Percentiles rank a stretch among this genome's conserved stretches.
Conservation (phyloP, 208 protist species). For the Trypanosoma caninum region DNA sequence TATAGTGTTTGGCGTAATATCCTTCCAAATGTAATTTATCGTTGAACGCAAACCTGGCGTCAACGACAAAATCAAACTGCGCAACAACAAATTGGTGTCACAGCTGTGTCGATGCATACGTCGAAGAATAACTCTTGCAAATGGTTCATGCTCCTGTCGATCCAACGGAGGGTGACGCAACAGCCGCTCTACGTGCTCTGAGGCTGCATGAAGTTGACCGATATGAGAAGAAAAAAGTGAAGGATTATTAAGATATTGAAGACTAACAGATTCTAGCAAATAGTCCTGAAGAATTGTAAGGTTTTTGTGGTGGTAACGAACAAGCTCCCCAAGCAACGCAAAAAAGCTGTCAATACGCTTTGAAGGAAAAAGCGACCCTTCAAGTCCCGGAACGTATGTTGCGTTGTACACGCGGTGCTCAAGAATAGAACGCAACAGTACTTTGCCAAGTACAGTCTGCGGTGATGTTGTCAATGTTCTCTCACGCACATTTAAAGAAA, state of each 20-base stretch:
- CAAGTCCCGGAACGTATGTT: slow-evolving; percentile 51
- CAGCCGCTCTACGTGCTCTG: slow-evolving; percentile 36
- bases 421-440: slow-evolving; percentile 50
- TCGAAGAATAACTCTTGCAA: slow-evolving; percentile 65
- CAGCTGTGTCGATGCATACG: slow-evolving; percentile 45
- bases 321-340: slow-evolving; percentile 57
- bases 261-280: slow-evolving; percentile 28
- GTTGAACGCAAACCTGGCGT: slow-evolving; percentile 65
- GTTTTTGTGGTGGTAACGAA: slow-evolving; percentile 66
- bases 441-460: slow-evolving; percentile 37
- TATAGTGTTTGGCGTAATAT: slow-evolving; percentile 13
- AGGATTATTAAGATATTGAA: slow-evolving; percentile 48
- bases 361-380: slow-evolving; percentile 43
- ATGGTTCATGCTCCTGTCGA: slow-evolving; percentile 60
- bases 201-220: slow-evolving; percentile 16
- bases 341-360: slow-evolving; percentile 57
- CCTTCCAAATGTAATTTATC: slow-evolving; percentile 63
- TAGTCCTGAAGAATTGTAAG: slow-evolving; percentile 46
- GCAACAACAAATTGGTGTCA: slow-evolving; percentile 62
- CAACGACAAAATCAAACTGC: slow-evolving; percentile 58
- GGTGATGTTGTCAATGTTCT: slow-evolving; percentile 21
- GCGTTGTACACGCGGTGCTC: slow-evolving; percentile 78
- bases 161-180: slow-evolving; percentile 58
- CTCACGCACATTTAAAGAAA: slow-evolving; percentile 29
- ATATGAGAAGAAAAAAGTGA: slow-evolving; percentile 6